A percentile compares a stretch with the other conserved stretches of the same genome.
phyloP scores from a whole-genome alignment of 202 grass and related monocot species.

The Dendrocalamus latiflorus region DNA sequence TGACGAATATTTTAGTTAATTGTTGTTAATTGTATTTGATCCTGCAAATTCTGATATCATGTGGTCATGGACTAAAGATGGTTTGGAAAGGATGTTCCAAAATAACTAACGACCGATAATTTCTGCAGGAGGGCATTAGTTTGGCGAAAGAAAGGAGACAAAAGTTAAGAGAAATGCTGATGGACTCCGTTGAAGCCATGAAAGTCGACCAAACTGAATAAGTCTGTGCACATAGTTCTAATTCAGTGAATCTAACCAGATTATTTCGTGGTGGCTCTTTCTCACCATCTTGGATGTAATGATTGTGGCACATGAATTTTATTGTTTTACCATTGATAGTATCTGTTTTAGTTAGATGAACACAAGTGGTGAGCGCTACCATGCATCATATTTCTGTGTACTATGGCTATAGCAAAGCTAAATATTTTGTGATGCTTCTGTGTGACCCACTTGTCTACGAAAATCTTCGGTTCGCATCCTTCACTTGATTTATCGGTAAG shows the following conservation, averaged over 20 bases:
- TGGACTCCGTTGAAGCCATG: constrained; percentile 45
- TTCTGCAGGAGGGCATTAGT: constrained; percentile 50
- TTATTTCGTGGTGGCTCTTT: not conserved
- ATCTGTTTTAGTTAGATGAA: constrained; percentile 3
- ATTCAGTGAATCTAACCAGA: constrained; percentile 11
- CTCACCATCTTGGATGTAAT: not conserved
- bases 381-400: not conserved
- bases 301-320: not conserved
- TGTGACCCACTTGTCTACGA: not conserved
- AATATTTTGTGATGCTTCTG: not conserved
- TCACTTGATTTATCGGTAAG: not conserved
- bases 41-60: not conserved
- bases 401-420: not conserved
- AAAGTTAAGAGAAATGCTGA: constrained; percentile 43
- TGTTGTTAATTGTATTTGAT: not conserved
- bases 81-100: not conserved
- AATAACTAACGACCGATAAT: not conserved
- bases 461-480: not conserved
- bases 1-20: not conserved
- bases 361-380: not conserved
- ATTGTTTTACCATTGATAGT: not conserved
- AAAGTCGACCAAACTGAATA: constrained; percentile 54
- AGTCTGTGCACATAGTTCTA: constrained; percentile 3
- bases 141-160: constrained; percentile 53
- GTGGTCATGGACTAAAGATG: not conserved